These are phyloP conservation scores for Mycena kentingensis DNA, from an alignment of 768 basidiomycete species.

Conservation along the genomic window DNA sequence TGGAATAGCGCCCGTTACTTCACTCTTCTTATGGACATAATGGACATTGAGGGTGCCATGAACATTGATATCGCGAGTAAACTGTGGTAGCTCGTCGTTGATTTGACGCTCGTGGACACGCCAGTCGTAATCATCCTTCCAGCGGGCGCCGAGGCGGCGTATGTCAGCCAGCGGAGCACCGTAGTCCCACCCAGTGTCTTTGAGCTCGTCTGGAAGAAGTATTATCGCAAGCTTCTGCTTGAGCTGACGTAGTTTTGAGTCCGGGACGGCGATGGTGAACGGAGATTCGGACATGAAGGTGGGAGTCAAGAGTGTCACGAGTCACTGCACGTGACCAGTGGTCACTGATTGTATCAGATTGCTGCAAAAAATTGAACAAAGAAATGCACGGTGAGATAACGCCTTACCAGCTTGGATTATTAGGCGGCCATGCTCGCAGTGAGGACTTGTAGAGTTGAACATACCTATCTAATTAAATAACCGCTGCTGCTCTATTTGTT, in stretches of 20 bases:
- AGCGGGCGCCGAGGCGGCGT: conserved; percentile 47
- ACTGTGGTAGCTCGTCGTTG: conserved; percentile 57
- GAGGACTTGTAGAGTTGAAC: too few species aligned
- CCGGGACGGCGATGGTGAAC: conserved; percentile 52
- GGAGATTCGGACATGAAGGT: conserved; percentile 33
- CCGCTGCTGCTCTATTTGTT: too few species aligned
- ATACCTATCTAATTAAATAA: too few species aligned
- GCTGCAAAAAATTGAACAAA: too few species aligned
- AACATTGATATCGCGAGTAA: conserved; percentile 51
- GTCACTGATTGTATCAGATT: too few species aligned
- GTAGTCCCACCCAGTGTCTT: conserved; percentile 52
- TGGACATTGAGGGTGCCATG: conserved; percentile 51
- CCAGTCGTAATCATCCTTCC: conserved; percentile 62
- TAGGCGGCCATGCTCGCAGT: too few species aligned
- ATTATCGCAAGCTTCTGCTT: conserved; percentile 48
- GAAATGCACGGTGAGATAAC: too few species aligned
- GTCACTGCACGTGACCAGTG: too few species aligned
- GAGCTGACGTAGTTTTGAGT: conserved; percentile 42
- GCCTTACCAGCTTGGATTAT: too few species aligned
- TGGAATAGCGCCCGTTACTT: conserved; percentile 49
- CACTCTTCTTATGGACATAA: conserved; percentile 58
- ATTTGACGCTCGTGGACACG: conserved; percentile 49
- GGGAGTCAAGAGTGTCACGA: conserved; percentile 21
- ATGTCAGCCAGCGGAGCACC: conserved; percentile 55
- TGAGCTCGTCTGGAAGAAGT: conserved; percentile 59